Conservation (phyloP, 176 grass and related monocot species). For the Musa itinerans region DNA sequence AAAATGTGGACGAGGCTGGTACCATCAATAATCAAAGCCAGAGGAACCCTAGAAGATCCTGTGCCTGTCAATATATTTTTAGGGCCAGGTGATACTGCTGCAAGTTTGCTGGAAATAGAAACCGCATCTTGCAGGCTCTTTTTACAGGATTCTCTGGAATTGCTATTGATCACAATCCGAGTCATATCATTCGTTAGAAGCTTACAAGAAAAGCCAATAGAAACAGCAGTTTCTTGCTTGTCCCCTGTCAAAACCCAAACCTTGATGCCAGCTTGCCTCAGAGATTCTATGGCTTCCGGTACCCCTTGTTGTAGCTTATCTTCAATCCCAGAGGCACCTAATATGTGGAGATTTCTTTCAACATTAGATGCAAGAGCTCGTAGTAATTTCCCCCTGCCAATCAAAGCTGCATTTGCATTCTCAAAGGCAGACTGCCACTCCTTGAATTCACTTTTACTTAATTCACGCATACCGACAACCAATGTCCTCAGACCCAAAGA, state of each 20-base stretch:
- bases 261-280: slow-evolving; percentile 63
- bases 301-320: slow-evolving; percentile 29
- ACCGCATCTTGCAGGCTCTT: slow-evolving; percentile 62
- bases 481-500: slow-evolving; percentile 68
- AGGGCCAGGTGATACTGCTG: slow-evolving; percentile 28
- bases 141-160: slow-evolving; percentile 60
- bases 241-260: slow-evolving; percentile 91
- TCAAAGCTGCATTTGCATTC: slow-evolving; percentile 58
- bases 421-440: slow-evolving; percentile 60
- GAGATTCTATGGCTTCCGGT: slow-evolving; percentile 74
- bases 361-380: slow-evolving; percentile 44
- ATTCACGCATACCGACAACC: slow-evolving; percentile 46
- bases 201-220: slow-evolving; percentile 79
- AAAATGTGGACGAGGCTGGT: slow-evolving; percentile 77
- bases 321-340: slow-evolving; percentile 62
- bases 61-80: slow-evolving; percentile 20
- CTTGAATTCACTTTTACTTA: slow-evolving; percentile 42
- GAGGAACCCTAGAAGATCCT: slow-evolving; percentile 26
- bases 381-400: slow-evolving; percentile 50
- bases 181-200: slow-evolving; percentile 66
- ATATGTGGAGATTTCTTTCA: slow-evolving; percentile 46
- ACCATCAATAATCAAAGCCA: slow-evolving; percentile 79
- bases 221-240: slow-evolving; percentile 87
- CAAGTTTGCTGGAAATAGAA: slow-evolving; percentile 38
- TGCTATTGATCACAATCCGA: slow-evolving; percentile 64